These are phyloP conservation scores for Fistulinella cinereoalba DNA, from an alignment of 1,284 basidiomycete genomes.

Conservation along the genomic window DNA sequence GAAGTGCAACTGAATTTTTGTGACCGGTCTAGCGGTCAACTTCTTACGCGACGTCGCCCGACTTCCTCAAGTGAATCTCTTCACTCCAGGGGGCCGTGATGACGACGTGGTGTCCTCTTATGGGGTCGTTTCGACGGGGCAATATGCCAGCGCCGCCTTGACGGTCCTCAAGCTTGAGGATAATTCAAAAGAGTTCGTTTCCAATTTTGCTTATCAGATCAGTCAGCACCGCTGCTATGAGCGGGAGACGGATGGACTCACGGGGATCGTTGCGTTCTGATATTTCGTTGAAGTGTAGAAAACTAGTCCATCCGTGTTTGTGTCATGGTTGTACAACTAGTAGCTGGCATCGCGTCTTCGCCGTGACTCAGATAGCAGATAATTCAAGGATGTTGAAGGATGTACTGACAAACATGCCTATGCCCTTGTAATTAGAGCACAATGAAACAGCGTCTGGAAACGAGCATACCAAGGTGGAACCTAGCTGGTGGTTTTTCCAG, in stretches of 20 bases:
- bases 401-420: too few species aligned
- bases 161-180: constrained; percentile 42
- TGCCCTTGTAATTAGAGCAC: too few species aligned
- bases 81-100: constrained; percentile 32
- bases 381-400: too few species aligned
- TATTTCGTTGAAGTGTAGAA: too few species aligned
- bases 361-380: too few species aligned
- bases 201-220: constrained; percentile 58
- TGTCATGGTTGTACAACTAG: too few species aligned
- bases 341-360: too few species aligned
- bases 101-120: constrained; percentile 51
- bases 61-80: constrained; percentile 45
- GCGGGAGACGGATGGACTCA: constrained; percentile 57
- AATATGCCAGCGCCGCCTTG: constrained; percentile 42
- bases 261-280: constrained; percentile 53
- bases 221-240: constrained; percentile 63
- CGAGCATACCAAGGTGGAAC: too few species aligned
- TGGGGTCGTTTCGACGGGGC: constrained; percentile 59
- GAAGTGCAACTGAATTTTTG: neutral
- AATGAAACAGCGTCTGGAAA: too few species aligned
- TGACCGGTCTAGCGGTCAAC: constrained; percentile 40
- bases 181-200: constrained; percentile 51
- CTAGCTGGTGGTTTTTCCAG: too few species aligned
- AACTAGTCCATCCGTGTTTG: neutral
- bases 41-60: constrained; percentile 48